Evolutionary conservation across 179 eudicot genomes (phyloP).

Genomic region (Beta lomatogona): DNA sequence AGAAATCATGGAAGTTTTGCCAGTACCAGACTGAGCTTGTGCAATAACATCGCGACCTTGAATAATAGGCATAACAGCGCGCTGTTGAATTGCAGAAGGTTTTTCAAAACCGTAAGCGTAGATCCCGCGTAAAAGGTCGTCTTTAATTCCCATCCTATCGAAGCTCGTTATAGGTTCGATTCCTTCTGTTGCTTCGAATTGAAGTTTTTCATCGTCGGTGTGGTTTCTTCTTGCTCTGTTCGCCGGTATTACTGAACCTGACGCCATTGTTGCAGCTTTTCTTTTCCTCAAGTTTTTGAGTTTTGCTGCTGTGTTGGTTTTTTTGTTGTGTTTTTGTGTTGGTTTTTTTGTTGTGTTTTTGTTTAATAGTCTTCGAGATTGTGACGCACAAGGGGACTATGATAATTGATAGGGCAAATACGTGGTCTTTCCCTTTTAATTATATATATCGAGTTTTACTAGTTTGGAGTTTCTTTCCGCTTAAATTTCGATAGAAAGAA

Average conservation of each 20-base stretch:
- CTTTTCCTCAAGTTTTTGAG: not conserved
- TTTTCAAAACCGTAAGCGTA: slow-evolving; percentile 81
- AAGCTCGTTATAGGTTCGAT: slow-evolving; percentile 69
- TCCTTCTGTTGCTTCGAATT: slow-evolving; percentile 71
- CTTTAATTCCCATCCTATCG: slow-evolving; percentile 84
- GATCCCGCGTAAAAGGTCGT: slow-evolving; percentile 71
- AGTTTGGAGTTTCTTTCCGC: too few species aligned
- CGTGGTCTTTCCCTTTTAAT: too few species aligned
- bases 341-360: not conserved
- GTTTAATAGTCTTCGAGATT: not conserved
- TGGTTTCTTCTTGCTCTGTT: slow-evolving; percentile 42
- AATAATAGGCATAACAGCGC: slow-evolving; percentile 79
- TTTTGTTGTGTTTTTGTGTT: not conserved
- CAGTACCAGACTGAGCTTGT: slow-evolving; percentile 96
- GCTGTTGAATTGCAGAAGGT: slow-evolving; percentile 92
- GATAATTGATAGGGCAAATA: too few species aligned
- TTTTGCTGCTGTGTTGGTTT: not conserved
- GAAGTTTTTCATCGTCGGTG: slow-evolving; percentile 60
- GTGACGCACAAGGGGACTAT: too few species aligned
- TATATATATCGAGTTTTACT: too few species aligned
- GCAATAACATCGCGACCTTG: slow-evolving; percentile 91
- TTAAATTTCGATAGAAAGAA: too few species aligned
- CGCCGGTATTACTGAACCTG: slow-evolving; percentile 23
- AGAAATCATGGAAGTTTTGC: slow-evolving; percentile 90
- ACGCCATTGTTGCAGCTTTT: slow-evolving; percentile 20